phyloP scores from a whole-genome alignment of 1,284 basidiomycete species.

The Ustilago cynodontis region DNA sequence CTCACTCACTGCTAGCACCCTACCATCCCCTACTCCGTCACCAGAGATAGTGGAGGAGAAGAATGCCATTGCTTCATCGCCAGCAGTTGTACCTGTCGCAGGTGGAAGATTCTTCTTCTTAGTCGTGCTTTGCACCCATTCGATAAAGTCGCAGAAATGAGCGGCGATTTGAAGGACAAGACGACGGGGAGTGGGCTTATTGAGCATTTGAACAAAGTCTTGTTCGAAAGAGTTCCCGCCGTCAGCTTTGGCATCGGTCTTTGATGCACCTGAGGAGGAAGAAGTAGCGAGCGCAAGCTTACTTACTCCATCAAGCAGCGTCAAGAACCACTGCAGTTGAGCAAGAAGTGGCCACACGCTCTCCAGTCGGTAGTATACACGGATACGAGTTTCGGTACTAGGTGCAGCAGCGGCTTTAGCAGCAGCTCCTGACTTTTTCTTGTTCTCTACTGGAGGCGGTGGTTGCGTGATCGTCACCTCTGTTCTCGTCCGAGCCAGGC shows the following conservation, averaged over 20 bases:
- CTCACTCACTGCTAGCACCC: conserved; percentile 43
- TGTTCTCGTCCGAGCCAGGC: conserved; percentile 23
- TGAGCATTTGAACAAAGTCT: conserved; percentile 36
- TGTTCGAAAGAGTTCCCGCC: conserved; percentile 10
- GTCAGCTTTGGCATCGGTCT: not conserved
- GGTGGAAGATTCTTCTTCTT: conserved; percentile 42
- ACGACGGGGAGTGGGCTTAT: conserved; percentile 38
- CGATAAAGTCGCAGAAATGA: conserved; percentile 43
- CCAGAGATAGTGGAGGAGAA: conserved; percentile 15
- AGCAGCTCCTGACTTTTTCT: conserved; percentile 22
- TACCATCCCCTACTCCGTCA: conserved; percentile 4
- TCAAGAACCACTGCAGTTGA: conserved; percentile 47
- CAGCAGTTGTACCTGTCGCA: conserved; percentile 1
- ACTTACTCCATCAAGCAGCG: conserved; percentile 34
- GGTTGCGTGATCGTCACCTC: conserved; percentile 15
- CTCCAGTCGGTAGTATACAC: conserved; percentile 48
- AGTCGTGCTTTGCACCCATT: conserved; percentile 38
- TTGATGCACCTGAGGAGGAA: not conserved
- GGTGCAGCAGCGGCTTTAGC: conserved; percentile 13
- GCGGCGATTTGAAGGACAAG: conserved; percentile 32
- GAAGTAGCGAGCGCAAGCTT: conserved; percentile 27
- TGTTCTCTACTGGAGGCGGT: conserved; percentile 22
- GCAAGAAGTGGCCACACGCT: conserved; percentile 47
- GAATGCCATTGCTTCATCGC: conserved; percentile 19
- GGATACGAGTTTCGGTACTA: conserved; percentile 11